Percentiles rank a stretch among this genome's conserved stretches.
phyloP scores from a whole-genome alignment of 1,139 yeast species.

The Saccharomyces hybrid region DNA sequence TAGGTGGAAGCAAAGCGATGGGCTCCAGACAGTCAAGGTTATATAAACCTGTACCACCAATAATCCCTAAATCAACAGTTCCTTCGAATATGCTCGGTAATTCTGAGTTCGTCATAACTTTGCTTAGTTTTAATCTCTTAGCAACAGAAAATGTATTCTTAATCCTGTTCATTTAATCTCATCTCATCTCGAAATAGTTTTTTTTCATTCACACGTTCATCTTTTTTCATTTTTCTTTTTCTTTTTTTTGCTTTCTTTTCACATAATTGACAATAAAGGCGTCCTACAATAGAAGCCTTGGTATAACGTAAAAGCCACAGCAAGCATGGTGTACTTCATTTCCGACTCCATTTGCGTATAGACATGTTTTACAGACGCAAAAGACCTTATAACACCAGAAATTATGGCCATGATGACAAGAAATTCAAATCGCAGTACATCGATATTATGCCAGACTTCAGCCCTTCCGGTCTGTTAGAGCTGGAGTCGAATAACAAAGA shows the following conservation, averaged over 20 bases:
- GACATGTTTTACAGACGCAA: neutral
- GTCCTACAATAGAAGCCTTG: neutral
- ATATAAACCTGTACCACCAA: slow-evolving; percentile 98
- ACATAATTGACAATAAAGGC: neutral
- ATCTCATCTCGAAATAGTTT: neutral
- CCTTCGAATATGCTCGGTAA: slow-evolving; percentile 40
- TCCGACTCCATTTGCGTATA: neutral
- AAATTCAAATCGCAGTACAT: neutral
- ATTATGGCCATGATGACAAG: neutral
- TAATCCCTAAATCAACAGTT: slow-evolving; percentile 73
- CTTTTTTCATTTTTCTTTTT: neutral
- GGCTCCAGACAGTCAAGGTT: slow-evolving; percentile 76
- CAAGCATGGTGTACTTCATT: neutral
- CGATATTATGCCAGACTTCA: slow-evolving; percentile 29
- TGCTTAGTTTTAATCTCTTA: neutral
- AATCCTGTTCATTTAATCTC: neutral
- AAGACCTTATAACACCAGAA: neutral
- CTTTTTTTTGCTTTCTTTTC: neutral
- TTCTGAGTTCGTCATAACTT: slow-evolving; percentile 16
- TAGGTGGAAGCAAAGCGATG: slow-evolving; percentile 69
- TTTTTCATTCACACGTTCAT: neutral
- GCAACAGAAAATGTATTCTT: neutral
- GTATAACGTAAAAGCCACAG: neutral
- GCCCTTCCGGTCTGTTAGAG: slow-evolving; percentile 42
- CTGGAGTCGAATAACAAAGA: slow-evolving; percentile 37